phyloP scores from a whole-genome alignment of 2,329 filamentous ascomycete genomes.

The Pyrenophora seminiperda region DNA sequence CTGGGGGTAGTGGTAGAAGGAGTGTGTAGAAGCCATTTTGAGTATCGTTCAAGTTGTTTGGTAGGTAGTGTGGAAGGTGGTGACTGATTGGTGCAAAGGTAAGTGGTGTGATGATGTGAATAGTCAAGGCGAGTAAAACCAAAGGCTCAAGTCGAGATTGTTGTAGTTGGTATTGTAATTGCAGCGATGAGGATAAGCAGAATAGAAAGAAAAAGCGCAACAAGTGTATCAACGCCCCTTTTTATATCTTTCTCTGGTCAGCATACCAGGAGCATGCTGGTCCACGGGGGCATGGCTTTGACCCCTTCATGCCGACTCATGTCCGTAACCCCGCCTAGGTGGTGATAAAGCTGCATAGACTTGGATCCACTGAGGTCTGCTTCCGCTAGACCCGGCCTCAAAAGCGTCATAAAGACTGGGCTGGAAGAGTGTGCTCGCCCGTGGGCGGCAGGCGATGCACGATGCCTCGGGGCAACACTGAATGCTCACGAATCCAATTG shows the following conservation, averaged over 20 bases:
- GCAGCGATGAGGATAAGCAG: constrained; percentile 32
- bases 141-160: constrained; percentile 14
- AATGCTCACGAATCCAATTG: constrained; percentile 39
- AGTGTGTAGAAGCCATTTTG: constrained; percentile 46
- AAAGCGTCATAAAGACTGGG: constrained; percentile 43
- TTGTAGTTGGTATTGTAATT: constrained; percentile 24
- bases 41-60: neutral
- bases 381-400: constrained; percentile 45
- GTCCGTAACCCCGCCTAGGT: constrained; percentile 45
- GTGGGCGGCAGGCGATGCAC: constrained; percentile 43
- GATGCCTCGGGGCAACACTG: constrained; percentile 38
- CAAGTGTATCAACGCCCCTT: constrained; percentile 33
- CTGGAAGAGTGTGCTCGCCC: constrained; percentile 39
- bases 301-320: constrained; percentile 43
- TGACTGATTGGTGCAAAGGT: constrained; percentile 5
- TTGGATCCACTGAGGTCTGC: constrained; percentile 44
- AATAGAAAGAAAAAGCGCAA: constrained; percentile 30
- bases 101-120: constrained; percentile 1
- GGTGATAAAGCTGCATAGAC: constrained; percentile 50
- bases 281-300: constrained; percentile 40
- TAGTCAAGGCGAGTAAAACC: constrained; percentile 9
- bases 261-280: constrained; percentile 28
- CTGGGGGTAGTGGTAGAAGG: constrained; percentile 43
- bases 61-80: constrained; percentile 8
- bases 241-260: constrained; percentile 44